Conservation (phyloP, 306 rosid species). For the Medicago lupulina region DNA sequence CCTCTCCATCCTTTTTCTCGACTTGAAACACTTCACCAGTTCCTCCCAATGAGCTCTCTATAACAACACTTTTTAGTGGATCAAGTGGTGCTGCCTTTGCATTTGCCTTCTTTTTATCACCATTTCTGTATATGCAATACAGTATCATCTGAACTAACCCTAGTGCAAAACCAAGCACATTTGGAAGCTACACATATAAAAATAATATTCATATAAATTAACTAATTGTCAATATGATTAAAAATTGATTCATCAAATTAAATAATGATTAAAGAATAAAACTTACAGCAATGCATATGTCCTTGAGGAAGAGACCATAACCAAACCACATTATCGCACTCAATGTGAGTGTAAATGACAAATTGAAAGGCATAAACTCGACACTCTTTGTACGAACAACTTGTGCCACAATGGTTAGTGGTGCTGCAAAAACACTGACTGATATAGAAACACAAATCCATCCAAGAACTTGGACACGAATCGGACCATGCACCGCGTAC, state of each 20-base stretch:
- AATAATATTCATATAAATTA: not conserved
- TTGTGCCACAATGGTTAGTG: slow-evolving; percentile 76
- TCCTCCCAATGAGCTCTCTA: slow-evolving; percentile 4
- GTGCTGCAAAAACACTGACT: slow-evolving; percentile 78
- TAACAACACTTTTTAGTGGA: slow-evolving; percentile 37
- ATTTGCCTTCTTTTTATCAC: slow-evolving; percentile 32
- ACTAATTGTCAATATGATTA: not conserved
- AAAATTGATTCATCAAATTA: not conserved
- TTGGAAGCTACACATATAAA: slow-evolving; percentile 64
- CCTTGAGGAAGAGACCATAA: slow-evolving; percentile 75
- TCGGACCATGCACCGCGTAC: slow-evolving; percentile 42
- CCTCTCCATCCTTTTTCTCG: not conserved
- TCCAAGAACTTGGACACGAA: slow-evolving; percentile 67
- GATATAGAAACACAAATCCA: slow-evolving; percentile 79
- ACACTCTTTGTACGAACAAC: slow-evolving; percentile 82
- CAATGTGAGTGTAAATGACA: slow-evolving; percentile 82
- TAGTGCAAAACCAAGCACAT: slow-evolving; percentile 69
- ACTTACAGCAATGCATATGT: slow-evolving; percentile 82
- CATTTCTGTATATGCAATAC: slow-evolving; percentile 63
- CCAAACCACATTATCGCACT: slow-evolving; percentile 91
- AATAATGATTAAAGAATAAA: not conserved
- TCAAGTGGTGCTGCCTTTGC: not conserved
- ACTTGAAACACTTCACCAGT: slow-evolving; percentile 7
- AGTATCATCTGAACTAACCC: slow-evolving; percentile 81
- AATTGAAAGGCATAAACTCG: slow-evolving; percentile 76